Evolutionary conservation across 805 yeast genomes (phyloP).

Genomic region (Barnettozyma californica): DNA sequence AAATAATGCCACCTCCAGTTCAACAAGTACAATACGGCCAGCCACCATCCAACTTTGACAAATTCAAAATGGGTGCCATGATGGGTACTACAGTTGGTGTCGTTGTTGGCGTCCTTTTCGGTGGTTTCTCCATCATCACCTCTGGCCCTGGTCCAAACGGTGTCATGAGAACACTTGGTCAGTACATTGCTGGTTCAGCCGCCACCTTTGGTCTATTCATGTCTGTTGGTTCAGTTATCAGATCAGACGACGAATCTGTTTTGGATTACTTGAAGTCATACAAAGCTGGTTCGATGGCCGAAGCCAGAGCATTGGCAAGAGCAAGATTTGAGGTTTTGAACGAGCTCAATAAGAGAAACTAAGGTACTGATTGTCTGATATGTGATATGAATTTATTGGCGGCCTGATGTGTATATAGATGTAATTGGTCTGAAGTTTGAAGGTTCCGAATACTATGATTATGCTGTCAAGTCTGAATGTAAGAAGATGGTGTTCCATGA

Average conservation of each 20-base stretch:
- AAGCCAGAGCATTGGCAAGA: constrained; percentile 36
- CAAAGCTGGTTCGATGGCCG: constrained; percentile 35
- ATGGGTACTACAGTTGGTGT: constrained; percentile 89
- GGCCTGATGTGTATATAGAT: not conserved
- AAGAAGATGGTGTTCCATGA: not conserved
- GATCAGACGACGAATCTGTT: constrained; percentile 51
- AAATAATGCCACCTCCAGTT: constrained; percentile 41
- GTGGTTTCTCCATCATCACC: constrained; percentile 84
- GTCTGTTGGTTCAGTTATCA: constrained; percentile 91
- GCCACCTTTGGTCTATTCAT: constrained; percentile 95
- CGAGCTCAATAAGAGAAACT: constrained; percentile 21
- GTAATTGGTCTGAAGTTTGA: not conserved
- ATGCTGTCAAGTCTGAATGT: not conserved
- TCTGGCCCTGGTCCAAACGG: constrained; percentile 99
- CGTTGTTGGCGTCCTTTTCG: constrained; percentile 91
- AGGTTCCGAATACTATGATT: not conserved
- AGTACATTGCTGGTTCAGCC: constrained; percentile 93
- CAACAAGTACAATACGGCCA: constrained; percentile 55
- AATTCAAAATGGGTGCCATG: constrained; percentile 96
- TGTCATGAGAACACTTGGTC: constrained; percentile 92
- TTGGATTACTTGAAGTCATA: constrained; percentile 25
- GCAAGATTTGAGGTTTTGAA: constrained; percentile 32
- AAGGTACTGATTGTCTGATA: not conserved
- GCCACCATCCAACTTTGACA: constrained; percentile 86
- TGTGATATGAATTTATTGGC: constrained; percentile 2